A percentile compares a stretch with the other conserved stretches of the same genome.
Conservation (phyloP, 2,329 filamentous ascomycete species). For the Aphanoascus verrucosus region DNA sequence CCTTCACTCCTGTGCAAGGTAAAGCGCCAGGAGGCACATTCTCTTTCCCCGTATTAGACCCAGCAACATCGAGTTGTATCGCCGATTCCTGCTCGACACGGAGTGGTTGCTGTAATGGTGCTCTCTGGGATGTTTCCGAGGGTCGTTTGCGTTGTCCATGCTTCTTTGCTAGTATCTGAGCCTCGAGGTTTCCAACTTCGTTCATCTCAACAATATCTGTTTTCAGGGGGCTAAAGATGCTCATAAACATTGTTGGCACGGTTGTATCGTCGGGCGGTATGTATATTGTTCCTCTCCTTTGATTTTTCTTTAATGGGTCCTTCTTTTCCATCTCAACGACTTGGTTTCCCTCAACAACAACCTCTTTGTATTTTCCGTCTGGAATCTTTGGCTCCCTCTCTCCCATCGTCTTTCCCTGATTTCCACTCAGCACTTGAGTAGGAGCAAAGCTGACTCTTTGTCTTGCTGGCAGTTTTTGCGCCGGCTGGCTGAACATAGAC, state of each 20-base stretch:
- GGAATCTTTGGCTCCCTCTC: slow-evolving; percentile 4
- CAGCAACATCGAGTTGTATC: slow-evolving; percentile 38
- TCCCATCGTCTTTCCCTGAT: slow-evolving; percentile 4
- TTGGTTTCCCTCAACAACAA: not conserved
- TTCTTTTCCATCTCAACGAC: slow-evolving; percentile 11
- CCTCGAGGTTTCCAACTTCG: slow-evolving; percentile 26
- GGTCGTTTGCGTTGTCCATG: slow-evolving; percentile 22
- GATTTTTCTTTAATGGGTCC: slow-evolving; percentile 23
- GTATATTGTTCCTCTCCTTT: slow-evolving; percentile 32
- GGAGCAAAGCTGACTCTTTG: slow-evolving; percentile 24
- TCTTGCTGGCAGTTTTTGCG: slow-evolving; percentile 29
- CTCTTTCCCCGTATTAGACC: slow-evolving; percentile 50
- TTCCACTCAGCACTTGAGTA: slow-evolving; percentile 17
- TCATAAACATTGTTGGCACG: slow-evolving; percentile 36
- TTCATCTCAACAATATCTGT: slow-evolving; percentile 16
- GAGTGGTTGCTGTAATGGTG: slow-evolving; percentile 39
- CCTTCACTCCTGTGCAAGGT: slow-evolving; percentile 12
- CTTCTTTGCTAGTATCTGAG: slow-evolving; percentile 27
- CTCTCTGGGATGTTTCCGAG: slow-evolving; percentile 24
- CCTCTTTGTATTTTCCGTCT: not conserved
- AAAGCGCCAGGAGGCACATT: slow-evolving; percentile 46
- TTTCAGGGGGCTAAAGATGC: slow-evolving; percentile 34
- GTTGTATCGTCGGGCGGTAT: slow-evolving; percentile 35
- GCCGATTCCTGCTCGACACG: slow-evolving; percentile 34
- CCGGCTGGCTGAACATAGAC: slow-evolving; percentile 32